Percentiles rank a stretch among this genome's conserved stretches.
Evolutionary conservation across 306 rosid species (phyloP).

Genomic region (Hippophae rhamnoides): DNA sequence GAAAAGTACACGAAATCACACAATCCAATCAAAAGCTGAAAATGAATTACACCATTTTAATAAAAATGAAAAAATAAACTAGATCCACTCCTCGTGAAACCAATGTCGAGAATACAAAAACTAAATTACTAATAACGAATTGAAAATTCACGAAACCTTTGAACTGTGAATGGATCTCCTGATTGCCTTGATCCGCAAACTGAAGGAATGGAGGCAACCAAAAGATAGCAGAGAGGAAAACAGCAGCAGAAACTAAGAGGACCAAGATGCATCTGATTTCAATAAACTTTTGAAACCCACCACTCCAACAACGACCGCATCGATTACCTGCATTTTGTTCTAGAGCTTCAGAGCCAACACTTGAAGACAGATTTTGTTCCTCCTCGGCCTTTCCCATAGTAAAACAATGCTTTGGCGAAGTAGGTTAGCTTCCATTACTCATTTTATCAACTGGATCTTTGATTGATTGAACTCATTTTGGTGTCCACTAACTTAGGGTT

Average conservation of each 20-base stretch:
- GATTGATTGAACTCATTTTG: slow-evolving; percentile 35
- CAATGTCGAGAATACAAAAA: slow-evolving; percentile 29
- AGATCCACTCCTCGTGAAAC: slow-evolving; percentile 34
- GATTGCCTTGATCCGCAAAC: slow-evolving; percentile 50
- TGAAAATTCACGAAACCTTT: slow-evolving; percentile 32
- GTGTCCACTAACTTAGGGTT: slow-evolving; percentile 36
- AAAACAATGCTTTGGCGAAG: slow-evolving; percentile 36
- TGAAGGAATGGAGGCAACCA: slow-evolving; percentile 75
- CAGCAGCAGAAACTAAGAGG: slow-evolving; percentile 46
- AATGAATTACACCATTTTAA: background rate
- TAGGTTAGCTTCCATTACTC: slow-evolving; percentile 35
- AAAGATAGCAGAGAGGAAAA: slow-evolving; percentile 70
- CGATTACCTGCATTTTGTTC: slow-evolving; percentile 31
- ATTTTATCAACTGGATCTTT: slow-evolving; percentile 16
- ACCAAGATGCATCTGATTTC: slow-evolving; percentile 63
- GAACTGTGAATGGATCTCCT: slow-evolving; percentile 36
- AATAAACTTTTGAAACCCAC: slow-evolving; percentile 36
- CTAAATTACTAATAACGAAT: background rate
- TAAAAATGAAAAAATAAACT: slow-evolving; percentile 14
- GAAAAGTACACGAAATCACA: slow-evolving; percentile 9
- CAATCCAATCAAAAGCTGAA: background rate
- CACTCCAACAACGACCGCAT: slow-evolving; percentile 34
- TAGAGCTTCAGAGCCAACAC: slow-evolving; percentile 22
- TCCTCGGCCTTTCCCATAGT: slow-evolving; percentile 77
- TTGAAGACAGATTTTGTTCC: slow-evolving; percentile 35